A percentile compares a stretch with the other conserved stretches of the same genome.
phyloP scores from a whole-genome alignment of 2,329 filamentous ascomycete genomes.

The Alternaria incomplexa region DNA sequence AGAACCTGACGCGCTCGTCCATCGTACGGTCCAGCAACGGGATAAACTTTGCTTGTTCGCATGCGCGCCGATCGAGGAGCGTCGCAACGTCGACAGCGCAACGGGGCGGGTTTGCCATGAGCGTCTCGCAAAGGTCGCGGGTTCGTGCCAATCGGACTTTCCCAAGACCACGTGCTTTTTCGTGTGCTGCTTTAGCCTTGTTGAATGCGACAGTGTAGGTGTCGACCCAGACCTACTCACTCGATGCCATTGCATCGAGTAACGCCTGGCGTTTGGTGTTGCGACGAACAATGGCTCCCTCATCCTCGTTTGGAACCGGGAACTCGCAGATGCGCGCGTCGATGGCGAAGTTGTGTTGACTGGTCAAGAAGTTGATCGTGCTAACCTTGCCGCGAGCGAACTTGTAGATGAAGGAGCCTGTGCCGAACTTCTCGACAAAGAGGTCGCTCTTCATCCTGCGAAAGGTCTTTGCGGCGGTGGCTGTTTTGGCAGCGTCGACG shows the following conservation, averaged over 20 bases:
- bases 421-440: background rate
- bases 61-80: background rate
- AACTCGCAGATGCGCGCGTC: background rate
- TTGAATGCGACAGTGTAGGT: background rate
- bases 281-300: background rate
- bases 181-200: background rate
- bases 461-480: background rate
- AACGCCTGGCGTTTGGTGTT: background rate
- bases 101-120: background rate
- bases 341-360: background rate
- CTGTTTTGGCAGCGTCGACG: background rate
- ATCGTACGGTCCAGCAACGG: background rate
- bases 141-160: background rate
- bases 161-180: background rate
- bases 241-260: background rate
- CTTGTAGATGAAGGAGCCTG: background rate
- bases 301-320: background rate
- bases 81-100: background rate
- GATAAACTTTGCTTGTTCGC: background rate
- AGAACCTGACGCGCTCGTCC: background rate
- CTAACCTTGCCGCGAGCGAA: background rate
- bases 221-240: background rate
- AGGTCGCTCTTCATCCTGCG: background rate
- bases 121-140: background rate
- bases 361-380: background rate